phyloP scores from a whole-genome alignment of 805 yeast genomes.

The Vanderwaltozyma verrucispora region DNA sequence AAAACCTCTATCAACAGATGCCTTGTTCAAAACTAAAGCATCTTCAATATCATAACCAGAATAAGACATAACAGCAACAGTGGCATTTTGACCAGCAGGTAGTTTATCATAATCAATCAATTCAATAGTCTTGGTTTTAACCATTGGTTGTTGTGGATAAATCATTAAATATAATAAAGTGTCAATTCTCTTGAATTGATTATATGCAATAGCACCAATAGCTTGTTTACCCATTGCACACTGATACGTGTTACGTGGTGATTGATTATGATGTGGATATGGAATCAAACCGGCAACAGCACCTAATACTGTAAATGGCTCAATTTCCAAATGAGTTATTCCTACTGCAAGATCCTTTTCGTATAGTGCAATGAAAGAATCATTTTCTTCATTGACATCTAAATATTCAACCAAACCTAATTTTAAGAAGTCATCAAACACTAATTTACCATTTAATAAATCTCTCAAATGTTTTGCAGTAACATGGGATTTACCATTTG shows the following conservation, averaged over 20 bases:
- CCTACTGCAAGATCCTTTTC: conserved; percentile 49
- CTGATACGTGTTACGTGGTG: conserved; percentile 98
- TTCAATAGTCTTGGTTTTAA: conserved; percentile 93
- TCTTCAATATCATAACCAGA: conserved; percentile 99
- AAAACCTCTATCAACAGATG: conserved; percentile 92
- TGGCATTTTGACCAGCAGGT: conserved; percentile 98
- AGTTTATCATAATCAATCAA: conserved; percentile 89
- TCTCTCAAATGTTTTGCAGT: conserved; percentile 55
- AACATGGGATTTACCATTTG: conserved; percentile 60
- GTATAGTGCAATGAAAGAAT: conserved; percentile 82
- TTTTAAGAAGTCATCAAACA: conserved; percentile 81
- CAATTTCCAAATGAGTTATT: conserved; percentile 88
- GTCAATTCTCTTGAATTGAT: conserved; percentile 92
- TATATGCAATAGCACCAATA: conserved; percentile 98
- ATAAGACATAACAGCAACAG: conserved; percentile 98
- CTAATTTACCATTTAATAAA: conserved; percentile 59
- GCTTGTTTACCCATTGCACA: conserved; percentile 99
- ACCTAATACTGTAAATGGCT: conserved; percentile 95
- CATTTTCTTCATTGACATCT: conserved; percentile 97
- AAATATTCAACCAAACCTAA: conserved; percentile 88
- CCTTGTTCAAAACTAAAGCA: conserved; percentile 88
- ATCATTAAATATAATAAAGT: conserved; percentile 90
- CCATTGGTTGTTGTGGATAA: conserved; percentile 99
- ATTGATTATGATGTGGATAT: conserved; percentile 98
- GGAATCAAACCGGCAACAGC: conserved; percentile 98